Conservation (phyloP, 371 early-diverging fungal species). For the Lichtheimia ornata region DNA sequence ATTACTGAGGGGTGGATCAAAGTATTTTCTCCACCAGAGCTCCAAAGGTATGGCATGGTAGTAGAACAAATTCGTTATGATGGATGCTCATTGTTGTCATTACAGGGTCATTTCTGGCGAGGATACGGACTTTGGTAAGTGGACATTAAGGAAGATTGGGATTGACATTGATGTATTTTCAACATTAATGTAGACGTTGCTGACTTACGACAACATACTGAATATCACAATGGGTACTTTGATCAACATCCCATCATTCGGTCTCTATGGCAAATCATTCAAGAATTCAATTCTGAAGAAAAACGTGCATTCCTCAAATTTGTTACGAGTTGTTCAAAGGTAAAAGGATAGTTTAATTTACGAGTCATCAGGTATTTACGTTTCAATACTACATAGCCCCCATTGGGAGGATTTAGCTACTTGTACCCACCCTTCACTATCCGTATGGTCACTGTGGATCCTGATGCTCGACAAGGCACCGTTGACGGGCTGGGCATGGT, state of each 20-base stretch:
- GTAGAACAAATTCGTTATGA: conserved; percentile 13
- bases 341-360: conserved; percentile 13
- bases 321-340: conserved; percentile 82
- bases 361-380: neutral
- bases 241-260: conserved; percentile 75
- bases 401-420: conserved; percentile 85
- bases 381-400: conserved; percentile 68
- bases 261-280: conserved; percentile 81
- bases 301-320: conserved; percentile 80
- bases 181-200: conserved; percentile 52
- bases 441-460: conserved; percentile 50
- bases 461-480: conserved; percentile 10
- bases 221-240: conserved; percentile 83
- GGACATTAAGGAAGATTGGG: neutral
- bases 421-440: conserved; percentile 76
- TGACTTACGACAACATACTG: conserved; percentile 80
- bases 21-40: conserved; percentile 77
- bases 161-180: conserved; percentile 1
- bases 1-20: conserved; percentile 68
- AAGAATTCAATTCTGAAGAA: conserved; percentile 64
- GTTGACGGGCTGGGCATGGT: conserved; percentile 26
- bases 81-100: conserved; percentile 1
- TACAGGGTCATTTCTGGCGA: conserved; percentile 79
- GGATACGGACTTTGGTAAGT: conserved; percentile 62
- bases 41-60: conserved; percentile 59